Conservation (phyloP, 108 stramenopile species). For the Schizochytrium sp. region DNA sequence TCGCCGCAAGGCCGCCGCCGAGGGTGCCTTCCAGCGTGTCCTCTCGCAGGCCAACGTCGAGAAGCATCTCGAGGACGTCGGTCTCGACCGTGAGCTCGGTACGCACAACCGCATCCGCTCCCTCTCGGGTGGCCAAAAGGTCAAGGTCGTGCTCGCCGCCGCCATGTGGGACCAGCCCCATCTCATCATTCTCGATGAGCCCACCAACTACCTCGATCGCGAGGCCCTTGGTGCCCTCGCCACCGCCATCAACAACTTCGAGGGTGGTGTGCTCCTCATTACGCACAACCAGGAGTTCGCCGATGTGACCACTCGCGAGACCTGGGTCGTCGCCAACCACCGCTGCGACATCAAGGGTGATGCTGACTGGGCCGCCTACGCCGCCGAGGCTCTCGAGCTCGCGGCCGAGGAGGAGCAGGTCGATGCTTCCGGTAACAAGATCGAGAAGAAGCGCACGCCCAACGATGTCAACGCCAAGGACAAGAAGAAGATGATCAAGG, state of each 20-base stretch:
- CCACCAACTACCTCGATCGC: conserved; percentile 98
- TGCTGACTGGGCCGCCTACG: conserved; percentile 83
- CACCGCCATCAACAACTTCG: conserved; percentile 88
- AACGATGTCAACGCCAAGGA: conserved; percentile 81
- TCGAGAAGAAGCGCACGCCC: conserved; percentile 87
- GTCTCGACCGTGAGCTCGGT: conserved; percentile 91
- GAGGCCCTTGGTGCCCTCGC: conserved; percentile 94
- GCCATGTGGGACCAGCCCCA: conserved; percentile 99
- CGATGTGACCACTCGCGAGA: conserved; percentile 86
- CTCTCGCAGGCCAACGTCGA: conserved; percentile 95
- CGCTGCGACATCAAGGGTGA: conserved; percentile 95
- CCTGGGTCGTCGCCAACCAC: conserved; percentile 97
- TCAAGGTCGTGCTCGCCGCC: conserved; percentile 97
- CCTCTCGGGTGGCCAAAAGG: conserved; percentile 97
- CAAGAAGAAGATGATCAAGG: conserved; percentile 87
- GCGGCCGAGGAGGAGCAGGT: conserved; percentile 74
- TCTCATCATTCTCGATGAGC: conserved; percentile 95
- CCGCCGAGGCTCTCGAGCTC: conserved; percentile 79
- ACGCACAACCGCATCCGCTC: conserved; percentile 97
- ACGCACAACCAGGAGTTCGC: conserved; percentile 99
- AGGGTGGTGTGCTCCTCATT: conserved; percentile 98
- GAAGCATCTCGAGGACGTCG: conserved; percentile 90
- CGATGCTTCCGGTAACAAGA: conserved; percentile 93
- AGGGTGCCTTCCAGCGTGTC: conserved; percentile 81
- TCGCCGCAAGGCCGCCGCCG: conserved; percentile 87